Conservation (phyloP, 345 rosid species). For the Geranium brycei region DNA sequence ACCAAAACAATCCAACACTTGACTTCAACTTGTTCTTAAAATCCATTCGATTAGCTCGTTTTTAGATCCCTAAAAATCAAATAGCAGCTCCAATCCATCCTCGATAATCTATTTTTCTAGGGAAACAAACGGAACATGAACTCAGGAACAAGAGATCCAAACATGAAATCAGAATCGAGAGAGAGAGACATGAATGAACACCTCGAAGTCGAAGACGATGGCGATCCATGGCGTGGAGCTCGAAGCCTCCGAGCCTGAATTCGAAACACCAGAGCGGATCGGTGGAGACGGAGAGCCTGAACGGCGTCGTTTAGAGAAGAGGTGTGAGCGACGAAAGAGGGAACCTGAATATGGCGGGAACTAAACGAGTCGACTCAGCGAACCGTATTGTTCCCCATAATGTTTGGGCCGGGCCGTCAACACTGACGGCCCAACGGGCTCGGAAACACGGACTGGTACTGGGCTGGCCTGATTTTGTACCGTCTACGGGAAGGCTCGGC, state of each 20-base stretch:
- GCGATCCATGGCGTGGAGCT: constrained; percentile 81
- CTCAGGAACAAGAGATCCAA: not conserved
- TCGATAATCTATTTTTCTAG: not conserved
- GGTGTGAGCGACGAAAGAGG: not conserved
- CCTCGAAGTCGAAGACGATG: constrained; percentile 92
- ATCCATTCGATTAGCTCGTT: too few species aligned
- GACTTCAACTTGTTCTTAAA: not conserved
- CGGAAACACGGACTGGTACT: too few species aligned
- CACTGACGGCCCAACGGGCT: too few species aligned
- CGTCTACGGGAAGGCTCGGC: too few species aligned
- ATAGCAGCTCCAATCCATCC: not conserved
- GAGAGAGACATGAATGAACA: constrained; percentile 5
- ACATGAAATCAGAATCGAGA: not conserved
- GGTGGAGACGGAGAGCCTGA: constrained; percentile 51
- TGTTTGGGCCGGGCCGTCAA: not conserved
- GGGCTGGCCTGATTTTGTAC: too few species aligned
- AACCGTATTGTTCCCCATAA: too few species aligned
- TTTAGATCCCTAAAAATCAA: too few species aligned
- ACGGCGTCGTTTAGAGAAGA: constrained; percentile 16
- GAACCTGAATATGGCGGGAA: not conserved
- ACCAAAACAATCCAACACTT: not conserved
- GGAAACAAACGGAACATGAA: not conserved
- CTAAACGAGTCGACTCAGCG: not conserved
- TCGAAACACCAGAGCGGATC: constrained; percentile 67
- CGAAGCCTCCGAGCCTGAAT: constrained; percentile 83